Conservation (phyloP, 1,139 yeast species). For the Nadsonia commutata region DNA sequence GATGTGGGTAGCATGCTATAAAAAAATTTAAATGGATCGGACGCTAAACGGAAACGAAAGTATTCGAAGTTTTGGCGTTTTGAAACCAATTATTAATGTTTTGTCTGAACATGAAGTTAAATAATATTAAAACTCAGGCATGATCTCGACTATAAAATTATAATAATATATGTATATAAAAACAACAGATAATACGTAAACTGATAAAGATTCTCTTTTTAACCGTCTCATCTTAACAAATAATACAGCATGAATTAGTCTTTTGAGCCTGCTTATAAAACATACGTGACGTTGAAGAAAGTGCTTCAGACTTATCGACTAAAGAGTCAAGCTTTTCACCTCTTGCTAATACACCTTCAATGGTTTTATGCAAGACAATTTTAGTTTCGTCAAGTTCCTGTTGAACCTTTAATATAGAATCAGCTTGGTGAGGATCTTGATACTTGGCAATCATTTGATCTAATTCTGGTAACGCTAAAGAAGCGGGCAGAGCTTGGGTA, state of each 20-base stretch:
- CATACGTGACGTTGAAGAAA: conserved; percentile 78
- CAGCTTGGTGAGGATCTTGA: conserved; percentile 96
- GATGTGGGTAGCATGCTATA: no score
- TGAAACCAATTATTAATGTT: no score
- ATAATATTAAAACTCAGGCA: no score
- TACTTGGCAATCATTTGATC: conserved; percentile 63
- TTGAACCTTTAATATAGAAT: conserved; percentile 91
- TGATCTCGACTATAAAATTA: no score
- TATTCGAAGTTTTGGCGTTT: no score
- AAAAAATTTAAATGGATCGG: no score
- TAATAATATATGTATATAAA: no score
- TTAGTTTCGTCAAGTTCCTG: conserved; percentile 96
- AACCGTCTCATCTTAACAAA: conserved; percentile 45
- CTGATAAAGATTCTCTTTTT: no score
- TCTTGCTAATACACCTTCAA: conserved; percentile 84
- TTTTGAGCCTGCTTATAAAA: conserved; percentile 95
- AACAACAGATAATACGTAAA: conserved; percentile 2
- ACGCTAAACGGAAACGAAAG: no score
- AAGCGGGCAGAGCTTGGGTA: conserved; percentile 31
- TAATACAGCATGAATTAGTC: conserved; percentile 88
- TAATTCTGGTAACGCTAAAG: conserved; percentile 46
- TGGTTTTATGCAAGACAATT: conserved; percentile 88
- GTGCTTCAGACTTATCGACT: conserved; percentile 90
- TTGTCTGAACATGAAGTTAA: no score
- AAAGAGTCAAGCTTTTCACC: conserved; percentile 91